Evolutionary conservation across 2,329 filamentous ascomycete genomes (phyloP).

Genomic region (Fusarium sp.): DNA sequence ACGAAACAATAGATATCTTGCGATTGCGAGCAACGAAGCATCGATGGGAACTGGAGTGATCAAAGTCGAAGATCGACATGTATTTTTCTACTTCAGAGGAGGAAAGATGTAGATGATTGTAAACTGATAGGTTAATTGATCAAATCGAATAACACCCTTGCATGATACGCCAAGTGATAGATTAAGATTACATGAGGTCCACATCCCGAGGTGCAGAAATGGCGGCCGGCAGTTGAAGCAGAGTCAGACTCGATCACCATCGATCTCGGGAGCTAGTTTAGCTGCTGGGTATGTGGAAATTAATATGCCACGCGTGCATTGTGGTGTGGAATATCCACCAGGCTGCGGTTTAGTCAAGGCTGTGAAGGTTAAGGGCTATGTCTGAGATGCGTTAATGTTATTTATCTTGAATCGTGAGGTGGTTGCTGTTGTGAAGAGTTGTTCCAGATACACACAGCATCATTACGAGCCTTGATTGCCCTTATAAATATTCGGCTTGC

Average conservation of each 20-base stretch:
- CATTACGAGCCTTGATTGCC: no score
- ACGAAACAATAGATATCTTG: conserved; percentile 43
- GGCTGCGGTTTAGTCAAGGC: no score
- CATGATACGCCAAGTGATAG: conserved; percentile 3
- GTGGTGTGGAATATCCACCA: not conserved
- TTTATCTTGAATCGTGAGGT: no score
- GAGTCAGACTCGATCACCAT: conserved; percentile 7
- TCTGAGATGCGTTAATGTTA: no score
- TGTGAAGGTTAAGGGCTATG: no score
- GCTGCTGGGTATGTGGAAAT: conserved; percentile 21
- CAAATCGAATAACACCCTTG: conserved; percentile 27
- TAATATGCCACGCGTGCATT: conserved; percentile 5
- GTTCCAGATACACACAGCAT: no score
- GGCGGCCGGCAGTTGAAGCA: conserved; percentile 7
- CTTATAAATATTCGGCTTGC: no score
- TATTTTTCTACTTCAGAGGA: conserved; percentile 23
- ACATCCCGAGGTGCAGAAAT: not conserved
- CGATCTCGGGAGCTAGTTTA: conserved; percentile 33
- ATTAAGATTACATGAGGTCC: conserved; percentile 7
- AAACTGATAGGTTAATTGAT: conserved; percentile 43
- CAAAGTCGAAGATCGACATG: conserved; percentile 21
- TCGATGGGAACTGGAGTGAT: conserved; percentile 18
- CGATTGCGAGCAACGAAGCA: conserved; percentile 20
- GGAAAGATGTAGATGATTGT: conserved; percentile 40
- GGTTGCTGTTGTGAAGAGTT: no score